Percentiles rank a stretch among this genome's conserved stretches.
Evolutionary conservation across 805 yeast genomes (phyloP).

Genomic region (Saccharomycopsis sp.): DNA sequence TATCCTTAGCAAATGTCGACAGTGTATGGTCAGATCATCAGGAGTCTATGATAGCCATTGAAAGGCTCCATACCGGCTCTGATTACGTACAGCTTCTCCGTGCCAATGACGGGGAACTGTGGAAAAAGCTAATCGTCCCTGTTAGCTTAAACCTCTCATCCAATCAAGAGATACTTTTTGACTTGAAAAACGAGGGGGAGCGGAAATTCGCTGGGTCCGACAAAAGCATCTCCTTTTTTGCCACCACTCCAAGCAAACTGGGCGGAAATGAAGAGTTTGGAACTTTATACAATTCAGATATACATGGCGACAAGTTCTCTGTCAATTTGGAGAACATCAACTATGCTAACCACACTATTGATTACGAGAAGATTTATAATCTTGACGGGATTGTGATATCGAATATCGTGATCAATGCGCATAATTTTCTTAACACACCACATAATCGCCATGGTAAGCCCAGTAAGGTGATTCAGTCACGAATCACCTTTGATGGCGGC

Average conservation of each 20-base stretch:
- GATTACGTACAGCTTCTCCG: not conserved
- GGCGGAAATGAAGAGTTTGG: slow-evolving; percentile 56
- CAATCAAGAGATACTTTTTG: slow-evolving; percentile 3
- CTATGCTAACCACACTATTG: slow-evolving; percentile 68
- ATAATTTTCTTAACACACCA: slow-evolving; percentile 11
- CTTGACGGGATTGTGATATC: slow-evolving; percentile 80
- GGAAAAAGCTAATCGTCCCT: slow-evolving; percentile 5
- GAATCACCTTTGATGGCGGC: slow-evolving; percentile 84
- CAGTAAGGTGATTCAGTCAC: slow-evolving; percentile 54
- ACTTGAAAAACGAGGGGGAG: slow-evolving; percentile 2
- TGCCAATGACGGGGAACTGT: slow-evolving; percentile 6
- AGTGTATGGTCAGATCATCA: slow-evolving; percentile 10
- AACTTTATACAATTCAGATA: slow-evolving; percentile 75
- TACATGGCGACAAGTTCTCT: slow-evolving; percentile 82
- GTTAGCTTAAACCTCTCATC: not conserved
- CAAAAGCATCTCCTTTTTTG: slow-evolving; percentile 5
- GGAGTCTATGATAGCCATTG: slow-evolving; percentile 1
- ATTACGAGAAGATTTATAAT: slow-evolving; percentile 75
- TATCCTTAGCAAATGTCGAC: not conserved
- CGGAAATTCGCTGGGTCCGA: not conserved
- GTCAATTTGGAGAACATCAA: slow-evolving; percentile 64
- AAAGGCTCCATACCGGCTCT: not conserved
- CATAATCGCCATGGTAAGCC: slow-evolving; percentile 36
- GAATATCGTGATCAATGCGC: slow-evolving; percentile 57
- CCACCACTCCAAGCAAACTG: not conserved